Evolutionary conservation across 2,329 filamentous ascomycete genomes (phyloP), one percentile per base, ranked within the genome.

Genomic region (Cercospora sp.): DNA sequence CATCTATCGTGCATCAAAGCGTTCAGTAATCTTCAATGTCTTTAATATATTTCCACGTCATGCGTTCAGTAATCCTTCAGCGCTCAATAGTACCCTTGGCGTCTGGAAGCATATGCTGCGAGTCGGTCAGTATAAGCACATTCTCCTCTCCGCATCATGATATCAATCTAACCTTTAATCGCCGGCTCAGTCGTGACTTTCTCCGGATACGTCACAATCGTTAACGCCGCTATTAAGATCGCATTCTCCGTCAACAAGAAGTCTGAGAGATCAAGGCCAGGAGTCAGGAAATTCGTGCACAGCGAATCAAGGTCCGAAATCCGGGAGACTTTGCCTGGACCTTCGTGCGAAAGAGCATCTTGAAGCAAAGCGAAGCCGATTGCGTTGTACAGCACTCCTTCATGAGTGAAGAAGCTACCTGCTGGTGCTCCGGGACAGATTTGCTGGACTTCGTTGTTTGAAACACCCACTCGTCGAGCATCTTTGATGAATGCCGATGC

Each of bases 321-420:
- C 3, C 83, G 73, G 1, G 71, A 76, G 2, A 80, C 65, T 20
- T 78, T 67, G 0, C 80, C 84, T 0, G 82, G 83, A 1, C 85
- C 84, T 53, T 78, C 78, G 70, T 86, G 77, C 9, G 72, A 78
- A 66, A 87, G 77, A 16, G 84, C 85, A 74, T 86, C 84, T 9
- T 82, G 75, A 1, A 81, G 76, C 53, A 87, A 72, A 1, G 77
- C 78, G 66, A 79, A 82, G 0, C 79, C 78, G 26, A 87, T 75
- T 0, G 83, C 80, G 67, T 86, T 84, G 70, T 82, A 84, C 51
- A 87, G 76, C 36, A 83, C 77, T 3, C 81, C 81, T 67, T 86
- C 84, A 68, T 87, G 85, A 0, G 80, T 82, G 73, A 85, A 86
- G 58, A 85, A 76, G 0, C 75, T 73, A 2, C 83, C 83, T 0